Evolutionary conservation across 192 early-diverging fungal species (phyloP), one percentile per base, ranked within the genome.

Genomic region (Pilobolus umbonatus): DNA sequence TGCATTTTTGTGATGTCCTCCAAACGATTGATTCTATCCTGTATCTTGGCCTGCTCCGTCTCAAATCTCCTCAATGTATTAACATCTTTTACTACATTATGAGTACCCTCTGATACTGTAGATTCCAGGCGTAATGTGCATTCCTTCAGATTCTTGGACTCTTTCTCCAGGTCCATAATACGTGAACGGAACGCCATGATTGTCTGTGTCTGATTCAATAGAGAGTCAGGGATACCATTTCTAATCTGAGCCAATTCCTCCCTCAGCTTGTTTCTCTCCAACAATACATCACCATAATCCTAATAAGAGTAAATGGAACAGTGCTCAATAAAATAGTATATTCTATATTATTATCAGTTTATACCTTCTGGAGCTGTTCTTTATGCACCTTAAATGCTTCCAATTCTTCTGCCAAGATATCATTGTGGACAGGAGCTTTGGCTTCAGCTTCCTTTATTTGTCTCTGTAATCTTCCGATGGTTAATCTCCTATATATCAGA

Each of bases 1-100:
- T 74, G 64, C 65, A 76, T 58, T 62, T 68, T 71, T 11, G 65
- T 57, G 4, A 72, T 65, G 19, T 68, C 71, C 34, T 80, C 74
- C 44, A 79, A 38, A 3, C 62, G 46, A 25, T 69, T 69, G 24
- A 63, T 31, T 21, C 67, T 50, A 21, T 62, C 56, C 22, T 59
- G 56, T 6, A 65, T 47, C 3, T 24, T 30, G 4, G 44, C 46
- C 36, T 65, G 64, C 4, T 69, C 67, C 22, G 31, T 59, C 59
- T 63, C 67, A 34, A 63, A 63, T 15, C 34, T 11, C 24, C 38
- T 25, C 1, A 64, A 31, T 1, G 69, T 74, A 24, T 52, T 55
- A 17, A 72, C 69, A 32, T 73, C 75, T 40, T 79, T 79, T 48
- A 31, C 67, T 43, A 34, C 60, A 30, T 15, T 75, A 65, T 21